Evolutionary conservation across 2,329 filamentous ascomycete species (phyloP).

Genomic region (Sporothrix brunneoviolacea): DNA sequence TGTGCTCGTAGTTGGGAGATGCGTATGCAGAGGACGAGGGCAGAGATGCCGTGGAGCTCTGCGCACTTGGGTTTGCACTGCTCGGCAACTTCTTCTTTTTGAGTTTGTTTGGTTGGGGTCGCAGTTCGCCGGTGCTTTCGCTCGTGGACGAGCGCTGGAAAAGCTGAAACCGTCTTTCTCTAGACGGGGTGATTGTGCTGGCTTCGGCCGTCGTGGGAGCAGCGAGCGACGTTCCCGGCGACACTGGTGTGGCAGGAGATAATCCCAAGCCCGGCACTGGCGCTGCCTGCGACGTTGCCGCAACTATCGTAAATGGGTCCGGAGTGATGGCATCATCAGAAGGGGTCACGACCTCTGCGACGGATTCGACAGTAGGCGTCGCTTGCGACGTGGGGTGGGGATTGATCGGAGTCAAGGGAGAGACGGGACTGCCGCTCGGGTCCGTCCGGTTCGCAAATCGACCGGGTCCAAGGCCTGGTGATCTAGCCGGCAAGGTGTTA

Average conservation of each 20-base stretch:
- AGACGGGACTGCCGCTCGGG: slow-evolving; percentile 24
- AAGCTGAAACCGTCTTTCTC: slow-evolving; percentile 63
- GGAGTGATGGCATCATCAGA: slow-evolving; percentile 20
- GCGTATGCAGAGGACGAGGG: slow-evolving; percentile 37
- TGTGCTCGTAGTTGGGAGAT: slow-evolving; percentile 40
- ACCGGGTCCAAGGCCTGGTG: slow-evolving; percentile 61
- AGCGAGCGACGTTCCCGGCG: slow-evolving; percentile 19
- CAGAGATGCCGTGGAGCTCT: slow-evolving; percentile 80
- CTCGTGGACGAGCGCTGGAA: slow-evolving; percentile 63
- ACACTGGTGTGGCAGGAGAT: slow-evolving; percentile 7
- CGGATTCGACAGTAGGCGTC: slow-evolving; percentile 35
- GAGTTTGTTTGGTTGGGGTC: slow-evolving; percentile 75
- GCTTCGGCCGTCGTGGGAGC: not conserved
- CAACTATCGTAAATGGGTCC: not conserved
- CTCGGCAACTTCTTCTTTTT: slow-evolving; percentile 77
- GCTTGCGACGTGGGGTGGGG: slow-evolving; percentile 40
- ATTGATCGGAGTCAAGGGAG: slow-evolving; percentile 31
- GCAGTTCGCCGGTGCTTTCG: slow-evolving; percentile 51
- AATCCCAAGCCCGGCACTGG: slow-evolving; percentile 2
- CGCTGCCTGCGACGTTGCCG: not conserved
- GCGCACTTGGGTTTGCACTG: slow-evolving; percentile 76
- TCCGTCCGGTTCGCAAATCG: slow-evolving; percentile 49
- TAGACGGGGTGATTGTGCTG: slow-evolving; percentile 45
- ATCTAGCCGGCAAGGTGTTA: slow-evolving; percentile 88
- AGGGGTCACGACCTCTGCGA: slow-evolving; percentile 31